Percentiles rank a stretch among this genome's conserved stretches.
Evolutionary conservation across 306 rosid species (phyloP).

Genomic region (Cucumis hystrix): DNA sequence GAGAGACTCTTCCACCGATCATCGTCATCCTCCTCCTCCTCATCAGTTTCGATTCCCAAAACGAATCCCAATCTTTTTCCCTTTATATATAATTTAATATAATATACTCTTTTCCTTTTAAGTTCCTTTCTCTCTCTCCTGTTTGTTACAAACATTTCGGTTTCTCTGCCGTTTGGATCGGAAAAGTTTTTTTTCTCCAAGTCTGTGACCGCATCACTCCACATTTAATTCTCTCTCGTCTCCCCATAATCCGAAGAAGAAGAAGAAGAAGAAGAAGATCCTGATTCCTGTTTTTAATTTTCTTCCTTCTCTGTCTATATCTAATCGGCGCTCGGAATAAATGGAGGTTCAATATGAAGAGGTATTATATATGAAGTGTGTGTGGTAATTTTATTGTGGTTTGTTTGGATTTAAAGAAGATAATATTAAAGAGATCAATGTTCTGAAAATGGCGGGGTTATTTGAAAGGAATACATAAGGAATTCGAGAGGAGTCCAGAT

Average conservation of each 20-base stretch:
- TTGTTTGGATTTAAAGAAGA: too few species aligned
- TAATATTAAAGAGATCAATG: too few species aligned
- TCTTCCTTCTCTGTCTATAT: not conserved
- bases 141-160: not conserved
- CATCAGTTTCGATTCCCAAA: not conserved
- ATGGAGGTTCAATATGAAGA: constrained; percentile 10
- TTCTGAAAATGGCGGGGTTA: not conserved
- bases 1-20: too few species aligned
- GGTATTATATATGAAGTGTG: not conserved
- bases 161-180: not conserved
- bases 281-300: not conserved
- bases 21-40: not conserved
- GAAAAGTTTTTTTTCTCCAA: not conserved
- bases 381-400: too few species aligned
- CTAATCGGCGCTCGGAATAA: not conserved
- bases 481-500: constrained; percentile 62
- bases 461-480: constrained; percentile 34
- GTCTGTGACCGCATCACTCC: not conserved
- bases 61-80: not conserved
- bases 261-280: not conserved
- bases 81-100: not conserved
- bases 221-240: not conserved
- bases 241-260: not conserved
- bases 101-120: too few species aligned
- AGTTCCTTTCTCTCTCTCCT: not conserved